Evolutionary conservation across 164 flowering plant species (phyloP).

Genomic region (Liquidambar formosana): DNA sequence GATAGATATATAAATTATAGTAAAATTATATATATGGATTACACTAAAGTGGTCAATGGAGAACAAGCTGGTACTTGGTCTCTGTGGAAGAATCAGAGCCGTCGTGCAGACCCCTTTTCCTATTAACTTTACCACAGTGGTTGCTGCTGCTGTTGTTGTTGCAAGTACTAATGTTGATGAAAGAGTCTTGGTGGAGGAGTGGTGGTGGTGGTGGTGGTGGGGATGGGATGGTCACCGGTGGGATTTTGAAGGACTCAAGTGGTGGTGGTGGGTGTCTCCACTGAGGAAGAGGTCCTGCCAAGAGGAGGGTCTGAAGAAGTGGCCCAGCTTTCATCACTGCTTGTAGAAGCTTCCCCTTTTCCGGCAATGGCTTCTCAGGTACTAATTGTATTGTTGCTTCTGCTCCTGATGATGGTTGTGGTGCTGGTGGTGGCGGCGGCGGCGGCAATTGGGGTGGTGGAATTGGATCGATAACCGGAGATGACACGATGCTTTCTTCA

Average conservation of each 20-base stretch:
- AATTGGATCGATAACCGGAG: slow-evolving; percentile 41
- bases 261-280: slow-evolving; percentile 98
- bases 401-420: slow-evolving; percentile 6
- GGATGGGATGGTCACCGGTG: slow-evolving; percentile 71
- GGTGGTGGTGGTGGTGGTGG: slow-evolving; percentile 31
- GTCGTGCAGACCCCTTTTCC: slow-evolving; percentile 48
- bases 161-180: slow-evolving; percentile 7
- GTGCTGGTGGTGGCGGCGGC: slow-evolving; percentile 10
- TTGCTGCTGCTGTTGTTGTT: slow-evolving; percentile 8
- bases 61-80: slow-evolving; percentile 53
- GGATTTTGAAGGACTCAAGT: slow-evolving; percentile 73
- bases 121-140: slow-evolving; percentile 32
- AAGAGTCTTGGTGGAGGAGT: slow-evolving; percentile 38
- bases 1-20: background rate
- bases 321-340: slow-evolving; percentile 98
- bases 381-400: slow-evolving; percentile 21
- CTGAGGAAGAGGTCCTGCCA: slow-evolving; percentile 92
- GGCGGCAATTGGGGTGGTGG: slow-evolving; percentile 17
- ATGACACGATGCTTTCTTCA: slow-evolving; percentile 82
- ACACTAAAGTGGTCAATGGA: slow-evolving; percentile 34
- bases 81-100: slow-evolving; percentile 46
- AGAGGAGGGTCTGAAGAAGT: slow-evolving; percentile 79
- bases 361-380: slow-evolving; percentile 66
- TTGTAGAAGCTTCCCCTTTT: slow-evolving; percentile 86
- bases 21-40: background rate